These are phyloP conservation scores for Coelastrella sp. DNA, from an alignment of 139 green algal species.

Conservation along the genomic window DNA sequence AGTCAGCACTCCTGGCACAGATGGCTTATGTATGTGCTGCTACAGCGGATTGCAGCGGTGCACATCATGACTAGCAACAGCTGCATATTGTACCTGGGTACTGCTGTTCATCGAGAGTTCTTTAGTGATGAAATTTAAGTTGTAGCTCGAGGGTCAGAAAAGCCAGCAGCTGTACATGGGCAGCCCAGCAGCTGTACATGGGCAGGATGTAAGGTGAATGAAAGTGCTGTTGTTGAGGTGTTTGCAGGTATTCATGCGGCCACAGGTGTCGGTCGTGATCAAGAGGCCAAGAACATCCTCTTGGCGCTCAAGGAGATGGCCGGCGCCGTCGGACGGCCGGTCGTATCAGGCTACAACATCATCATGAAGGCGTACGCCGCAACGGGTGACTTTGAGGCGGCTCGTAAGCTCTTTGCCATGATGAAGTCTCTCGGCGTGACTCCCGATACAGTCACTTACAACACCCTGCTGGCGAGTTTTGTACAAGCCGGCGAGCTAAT, in stretches of 20 bases:
- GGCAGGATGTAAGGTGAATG: no score
- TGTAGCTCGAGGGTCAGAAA: no score
- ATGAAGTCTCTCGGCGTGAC: slow-evolving; percentile 52
- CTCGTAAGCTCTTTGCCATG: slow-evolving; percentile 55
- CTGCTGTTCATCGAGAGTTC: no score
- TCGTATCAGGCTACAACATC: slow-evolving; percentile 73
- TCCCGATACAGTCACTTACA: slow-evolving; percentile 72
- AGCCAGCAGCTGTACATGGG: no score
- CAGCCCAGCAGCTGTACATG: no score
- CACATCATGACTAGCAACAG: no score
- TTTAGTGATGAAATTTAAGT: no score
- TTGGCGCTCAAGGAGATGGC: slow-evolving; percentile 42
- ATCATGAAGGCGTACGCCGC: slow-evolving; percentile 66
- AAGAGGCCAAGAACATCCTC: slow-evolving; percentile 68
- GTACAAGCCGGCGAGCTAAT: slow-evolving; percentile 55
- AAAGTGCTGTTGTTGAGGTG: no score
- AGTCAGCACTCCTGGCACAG: no score
- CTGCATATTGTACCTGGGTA: no score
- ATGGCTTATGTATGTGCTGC: no score
- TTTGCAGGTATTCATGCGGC: slow-evolving; percentile 75
- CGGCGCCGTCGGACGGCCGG: slow-evolving; percentile 33
- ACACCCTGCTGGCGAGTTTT: slow-evolving; percentile 72
- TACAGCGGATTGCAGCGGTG: no score
- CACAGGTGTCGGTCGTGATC: slow-evolving; percentile 54
- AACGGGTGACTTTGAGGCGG: slow-evolving; percentile 43